These are phyloP conservation scores for Musa troglodytarum DNA, from an alignment of 176 grass and related monocot genomes.

Conservation along the genomic window DNA sequence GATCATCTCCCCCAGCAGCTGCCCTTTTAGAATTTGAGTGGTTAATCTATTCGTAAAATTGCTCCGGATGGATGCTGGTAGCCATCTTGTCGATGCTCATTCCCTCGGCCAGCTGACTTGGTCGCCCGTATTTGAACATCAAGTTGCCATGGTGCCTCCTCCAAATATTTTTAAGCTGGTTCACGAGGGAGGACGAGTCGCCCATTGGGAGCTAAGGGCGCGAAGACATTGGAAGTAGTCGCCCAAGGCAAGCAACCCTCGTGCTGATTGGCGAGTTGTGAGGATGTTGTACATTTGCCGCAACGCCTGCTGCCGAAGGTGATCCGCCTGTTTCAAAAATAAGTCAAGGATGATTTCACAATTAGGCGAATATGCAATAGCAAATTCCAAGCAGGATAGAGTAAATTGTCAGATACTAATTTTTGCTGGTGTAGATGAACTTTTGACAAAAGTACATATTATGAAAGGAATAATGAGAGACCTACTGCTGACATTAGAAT, in stretches of 20 bases:
- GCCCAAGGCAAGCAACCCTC: constrained; percentile 60
- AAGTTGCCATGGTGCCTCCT: not conserved
- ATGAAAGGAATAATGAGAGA: not conserved
- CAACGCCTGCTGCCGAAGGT: constrained; percentile 53
- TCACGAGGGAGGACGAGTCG: constrained; percentile 47
- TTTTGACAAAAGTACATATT: not conserved
- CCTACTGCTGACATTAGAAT: not conserved
- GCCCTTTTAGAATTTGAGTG: not conserved
- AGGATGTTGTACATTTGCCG: constrained; percentile 69
- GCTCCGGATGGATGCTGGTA: not conserved
- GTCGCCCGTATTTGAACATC: not conserved
- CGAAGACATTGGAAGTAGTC: constrained; percentile 90
- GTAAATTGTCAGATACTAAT: not conserved
- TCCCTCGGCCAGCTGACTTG: not conserved
- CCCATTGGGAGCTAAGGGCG: constrained; percentile 67
- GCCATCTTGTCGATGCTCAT: not conserved
- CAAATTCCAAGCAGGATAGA: not conserved
- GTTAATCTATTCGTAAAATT: not conserved
- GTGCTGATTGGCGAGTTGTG: constrained; percentile 66
- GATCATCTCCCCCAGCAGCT: not conserved
- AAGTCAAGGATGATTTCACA: not conserved
- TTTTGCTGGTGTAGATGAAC: not conserved
- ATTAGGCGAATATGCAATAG: not conserved
- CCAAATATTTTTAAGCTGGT: constrained; percentile 26
- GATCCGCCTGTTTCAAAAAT: constrained; percentile 52